Evolutionary conservation across 2,329 filamentous ascomycete genomes (phyloP).

Genomic region (Pseudocercospora fuligena): DNA sequence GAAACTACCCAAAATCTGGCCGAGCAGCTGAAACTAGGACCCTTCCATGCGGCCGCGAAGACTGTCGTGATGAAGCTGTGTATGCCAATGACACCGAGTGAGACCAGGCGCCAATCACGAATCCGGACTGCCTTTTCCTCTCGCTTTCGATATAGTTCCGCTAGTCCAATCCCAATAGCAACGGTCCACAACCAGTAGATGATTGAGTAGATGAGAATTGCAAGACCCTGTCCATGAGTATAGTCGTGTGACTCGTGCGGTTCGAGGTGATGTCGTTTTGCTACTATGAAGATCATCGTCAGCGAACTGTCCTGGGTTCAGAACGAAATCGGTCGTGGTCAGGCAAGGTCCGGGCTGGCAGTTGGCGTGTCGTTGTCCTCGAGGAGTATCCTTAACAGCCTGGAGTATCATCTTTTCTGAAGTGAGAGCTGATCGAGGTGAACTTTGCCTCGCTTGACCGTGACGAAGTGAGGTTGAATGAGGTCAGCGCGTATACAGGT

Average conservation of each 20-base stretch:
- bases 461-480: not conserved
- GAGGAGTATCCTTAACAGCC: not conserved
- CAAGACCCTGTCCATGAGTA: not conserved
- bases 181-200: conserved; percentile 11
- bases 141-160: not conserved
- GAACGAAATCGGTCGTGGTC: too few species aligned
- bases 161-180: not conserved
- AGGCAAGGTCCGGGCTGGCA: too few species aligned
- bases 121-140: conserved; percentile 2
- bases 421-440: not conserved
- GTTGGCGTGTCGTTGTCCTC: not conserved
- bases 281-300: not conserved
- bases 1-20: conserved; percentile 9
- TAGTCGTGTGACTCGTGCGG: conserved; percentile 2
- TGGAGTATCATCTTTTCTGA: not conserved
- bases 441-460: not conserved
- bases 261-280: not conserved
- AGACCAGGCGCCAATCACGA: conserved; percentile 5
- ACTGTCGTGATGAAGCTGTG: conserved; percentile 9
- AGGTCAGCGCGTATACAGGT: too few species aligned
- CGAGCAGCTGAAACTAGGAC: not conserved
- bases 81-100: not conserved
- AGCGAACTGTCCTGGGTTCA: too few species aligned
- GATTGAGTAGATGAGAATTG: conserved; percentile 1
- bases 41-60: not conserved